Conservation (phyloP, 306 rosid genomes). For the Lotus japonicus region DNA sequence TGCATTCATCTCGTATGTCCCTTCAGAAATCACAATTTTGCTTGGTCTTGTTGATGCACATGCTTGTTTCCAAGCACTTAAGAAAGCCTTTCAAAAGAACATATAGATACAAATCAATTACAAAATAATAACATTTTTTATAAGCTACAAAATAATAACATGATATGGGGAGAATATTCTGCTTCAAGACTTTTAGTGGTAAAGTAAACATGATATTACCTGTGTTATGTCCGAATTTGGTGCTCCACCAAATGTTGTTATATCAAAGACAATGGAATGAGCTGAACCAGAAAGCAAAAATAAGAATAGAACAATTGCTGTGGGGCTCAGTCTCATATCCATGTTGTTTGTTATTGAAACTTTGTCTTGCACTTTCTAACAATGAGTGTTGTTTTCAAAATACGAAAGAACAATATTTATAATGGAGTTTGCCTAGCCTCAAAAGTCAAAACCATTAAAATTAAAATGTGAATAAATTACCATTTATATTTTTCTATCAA, state of each 20-base stretch:
- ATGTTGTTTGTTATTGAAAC: neutral
- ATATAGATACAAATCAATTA: neutral
- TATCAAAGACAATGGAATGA: slow-evolving; percentile 6
- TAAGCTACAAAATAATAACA: neutral
- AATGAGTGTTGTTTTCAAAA: neutral
- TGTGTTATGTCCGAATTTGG: slow-evolving; percentile 15
- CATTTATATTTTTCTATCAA: too few species aligned
- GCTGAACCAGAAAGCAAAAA: neutral
- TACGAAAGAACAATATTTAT: neutral
- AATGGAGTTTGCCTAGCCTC: neutral
- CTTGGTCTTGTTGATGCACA: slow-evolving; percentile 20
- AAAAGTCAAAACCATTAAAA: neutral
- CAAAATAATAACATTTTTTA: neutral
- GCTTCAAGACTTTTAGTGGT: too few species aligned
- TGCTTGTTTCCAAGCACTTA: slow-evolving; percentile 31
- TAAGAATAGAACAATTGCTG: neutral
- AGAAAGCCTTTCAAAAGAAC: slow-evolving; percentile 29
- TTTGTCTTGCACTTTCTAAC: neutral
- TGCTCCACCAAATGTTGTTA: slow-evolving; percentile 8
- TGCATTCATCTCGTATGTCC: slow-evolving; percentile 4
- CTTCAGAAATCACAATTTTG: slow-evolving; percentile 22
- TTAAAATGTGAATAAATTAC: too few species aligned
- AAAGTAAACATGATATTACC: neutral
- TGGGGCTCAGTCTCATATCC: neutral
- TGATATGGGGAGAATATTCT: too few species aligned